A percentile compares a stretch with the other conserved stretches of the same genome.
Evolutionary conservation across 1,284 basidiomycete species (phyloP).

Genomic region (Leccinum griseonigrum): DNA sequence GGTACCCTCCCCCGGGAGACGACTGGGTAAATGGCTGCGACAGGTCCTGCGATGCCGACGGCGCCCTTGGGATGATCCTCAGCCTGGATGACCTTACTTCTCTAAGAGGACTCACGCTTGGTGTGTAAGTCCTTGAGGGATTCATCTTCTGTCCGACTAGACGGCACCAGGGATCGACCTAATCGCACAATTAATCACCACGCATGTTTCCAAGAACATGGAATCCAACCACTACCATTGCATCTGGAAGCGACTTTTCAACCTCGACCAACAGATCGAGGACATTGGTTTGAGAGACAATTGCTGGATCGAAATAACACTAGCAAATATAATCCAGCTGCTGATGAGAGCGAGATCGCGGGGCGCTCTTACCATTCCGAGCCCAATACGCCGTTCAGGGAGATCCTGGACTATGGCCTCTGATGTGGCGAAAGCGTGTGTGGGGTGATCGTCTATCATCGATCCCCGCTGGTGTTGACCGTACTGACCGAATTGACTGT

Average conservation of each 20-base stretch:
- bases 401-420: neutral
- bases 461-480: slow-evolving; percentile 21
- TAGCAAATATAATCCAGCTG: slow-evolving; percentile 18
- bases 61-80: slow-evolving; percentile 45
- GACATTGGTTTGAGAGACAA: slow-evolving; percentile 41
- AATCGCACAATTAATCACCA: neutral
- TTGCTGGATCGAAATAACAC: slow-evolving; percentile 49
- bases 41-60: slow-evolving; percentile 59
- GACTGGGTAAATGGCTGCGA: slow-evolving; percentile 64
- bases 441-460: slow-evolving; percentile 15
- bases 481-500: slow-evolving; percentile 22
- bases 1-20: slow-evolving; percentile 68
- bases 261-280: slow-evolving; percentile 39
- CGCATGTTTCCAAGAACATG: neutral
- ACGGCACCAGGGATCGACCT: slow-evolving; percentile 63
- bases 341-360: neutral
- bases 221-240: slow-evolving; percentile 31
- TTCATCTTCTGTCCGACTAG: slow-evolving; percentile 66
- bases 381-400: too few relatives aligned
- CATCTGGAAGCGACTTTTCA: slow-evolving; percentile 39
- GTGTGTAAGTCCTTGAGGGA: slow-evolving; percentile 59
- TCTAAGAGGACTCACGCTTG: slow-evolving; percentile 40
- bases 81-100: neutral
- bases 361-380: slow-evolving; percentile 36
- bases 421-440: neutral